phyloP scores from a whole-genome alignment of 2,329 filamentous ascomycete genomes.

The Aspergillus neotritici region DNA sequence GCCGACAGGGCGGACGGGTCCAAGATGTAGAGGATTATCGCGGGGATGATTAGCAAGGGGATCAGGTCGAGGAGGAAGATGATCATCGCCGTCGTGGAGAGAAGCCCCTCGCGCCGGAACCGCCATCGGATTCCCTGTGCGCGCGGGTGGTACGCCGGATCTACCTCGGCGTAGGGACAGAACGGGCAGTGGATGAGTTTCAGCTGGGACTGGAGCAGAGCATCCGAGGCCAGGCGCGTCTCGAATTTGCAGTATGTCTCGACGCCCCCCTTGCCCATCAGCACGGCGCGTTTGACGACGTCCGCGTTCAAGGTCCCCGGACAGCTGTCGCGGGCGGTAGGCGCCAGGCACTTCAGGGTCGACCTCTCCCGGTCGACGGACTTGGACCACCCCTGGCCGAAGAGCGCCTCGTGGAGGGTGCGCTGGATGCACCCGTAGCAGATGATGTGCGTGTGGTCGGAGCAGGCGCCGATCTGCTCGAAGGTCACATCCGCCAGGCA shows the following conservation, averaged over 20 bases:
- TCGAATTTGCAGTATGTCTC: conserved; percentile 73
- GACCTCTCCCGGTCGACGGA: conserved; percentile 68
- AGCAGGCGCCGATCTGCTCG: conserved; percentile 45
- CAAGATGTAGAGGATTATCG: conserved; percentile 53
- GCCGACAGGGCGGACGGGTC: conserved; percentile 44
- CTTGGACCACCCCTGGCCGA: conserved; percentile 85
- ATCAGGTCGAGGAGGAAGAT: conserved; percentile 41
- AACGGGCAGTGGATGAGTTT: conserved; percentile 82
- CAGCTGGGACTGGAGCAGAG: conserved; percentile 64
- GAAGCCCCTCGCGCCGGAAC: conserved; percentile 51
- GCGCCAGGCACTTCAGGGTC: conserved; percentile 77
- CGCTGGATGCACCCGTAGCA: conserved; percentile 71
- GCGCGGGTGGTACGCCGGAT: conserved; percentile 63
- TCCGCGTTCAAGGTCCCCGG: conserved; percentile 64
- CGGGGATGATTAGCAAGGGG: conserved; percentile 45
- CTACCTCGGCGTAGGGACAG: conserved; percentile 84
- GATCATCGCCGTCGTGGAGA: conserved; percentile 48
- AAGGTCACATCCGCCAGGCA: conserved; percentile 45
- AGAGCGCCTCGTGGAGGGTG: conserved; percentile 78
- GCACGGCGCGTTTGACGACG: conserved; percentile 67
- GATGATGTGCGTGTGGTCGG: conserved; percentile 39
- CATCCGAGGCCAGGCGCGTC: conserved; percentile 70
- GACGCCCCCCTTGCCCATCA: conserved; percentile 61
- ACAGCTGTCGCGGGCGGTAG: conserved; percentile 62
- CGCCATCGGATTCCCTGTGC: conserved; percentile 50